These are phyloP conservation scores for Neonothopanus nambi DNA, from an alignment of 1,284 basidiomycete species.

Conservation along the genomic window DNA sequence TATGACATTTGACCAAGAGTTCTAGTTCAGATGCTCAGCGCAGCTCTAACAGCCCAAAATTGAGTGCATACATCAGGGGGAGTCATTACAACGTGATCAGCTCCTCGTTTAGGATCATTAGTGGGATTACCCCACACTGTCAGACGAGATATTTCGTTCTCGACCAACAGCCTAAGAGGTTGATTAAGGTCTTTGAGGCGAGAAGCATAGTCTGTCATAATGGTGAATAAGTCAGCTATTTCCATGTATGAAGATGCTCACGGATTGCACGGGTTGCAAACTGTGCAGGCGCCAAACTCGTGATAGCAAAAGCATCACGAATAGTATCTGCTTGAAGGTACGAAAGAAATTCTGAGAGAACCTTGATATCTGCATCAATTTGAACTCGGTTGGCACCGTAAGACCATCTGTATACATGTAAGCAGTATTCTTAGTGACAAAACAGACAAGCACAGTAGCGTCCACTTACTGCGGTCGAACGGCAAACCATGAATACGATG, in stretches of 20 bases:
- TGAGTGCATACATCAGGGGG: slow-evolving; percentile 59
- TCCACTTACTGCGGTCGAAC: slow-evolving; percentile 77
- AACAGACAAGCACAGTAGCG: not conserved
- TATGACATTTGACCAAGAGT: slow-evolving; percentile 67
- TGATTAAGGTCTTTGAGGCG: slow-evolving; percentile 66
- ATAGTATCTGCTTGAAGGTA: slow-evolving; percentile 77
- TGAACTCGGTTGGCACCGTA: slow-evolving; percentile 92
- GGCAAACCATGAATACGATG: slow-evolving; percentile 93
- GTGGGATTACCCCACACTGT: slow-evolving; percentile 91
- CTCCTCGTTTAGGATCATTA: slow-evolving; percentile 71
- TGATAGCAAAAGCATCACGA: slow-evolving; percentile 63
- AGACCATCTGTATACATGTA: slow-evolving; percentile 81
- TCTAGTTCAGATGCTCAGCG: slow-evolving; percentile 40
- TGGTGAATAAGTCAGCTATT: slow-evolving; percentile 11
- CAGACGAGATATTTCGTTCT: slow-evolving; percentile 88
- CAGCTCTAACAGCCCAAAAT: not conserved
- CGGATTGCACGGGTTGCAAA: slow-evolving; percentile 44
- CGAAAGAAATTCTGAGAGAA: slow-evolving; percentile 82
- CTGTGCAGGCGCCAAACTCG: slow-evolving; percentile 65
- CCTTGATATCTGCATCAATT: slow-evolving; percentile 84
- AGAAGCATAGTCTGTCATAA: slow-evolving; percentile 51
- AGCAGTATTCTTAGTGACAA: too few relatives aligned
- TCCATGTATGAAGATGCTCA: slow-evolving; percentile 32
- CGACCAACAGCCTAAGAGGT: slow-evolving; percentile 80
- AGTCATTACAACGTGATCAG: slow-evolving; percentile 54